A percentile compares a stretch with the other conserved stretches of the same genome.
phyloP scores from a whole-genome alignment of 2,329 filamentous ascomycete genomes.

The Aplosporella prunicola region DNA sequence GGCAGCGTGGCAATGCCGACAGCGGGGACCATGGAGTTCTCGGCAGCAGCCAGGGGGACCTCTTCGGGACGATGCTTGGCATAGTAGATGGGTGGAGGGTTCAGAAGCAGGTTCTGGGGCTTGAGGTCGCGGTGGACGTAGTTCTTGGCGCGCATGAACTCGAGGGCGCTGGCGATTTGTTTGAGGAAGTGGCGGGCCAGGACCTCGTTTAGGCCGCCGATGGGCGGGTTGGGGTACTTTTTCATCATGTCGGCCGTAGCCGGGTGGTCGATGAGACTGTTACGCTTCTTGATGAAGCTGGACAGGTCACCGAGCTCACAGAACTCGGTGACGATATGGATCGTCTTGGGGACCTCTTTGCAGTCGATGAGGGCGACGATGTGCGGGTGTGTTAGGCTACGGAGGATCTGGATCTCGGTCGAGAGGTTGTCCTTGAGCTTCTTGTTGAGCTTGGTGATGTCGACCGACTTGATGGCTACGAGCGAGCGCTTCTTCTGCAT shows the following conservation, averaged over 20 bases:
- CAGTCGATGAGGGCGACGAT: constrained; percentile 95
- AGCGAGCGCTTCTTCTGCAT: constrained; percentile 64
- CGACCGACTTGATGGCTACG: constrained; percentile 95
- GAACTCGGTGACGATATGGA: constrained; percentile 98
- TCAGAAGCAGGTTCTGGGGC: constrained; percentile 86
- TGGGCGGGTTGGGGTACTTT: constrained; percentile 78
- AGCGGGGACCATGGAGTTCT: constrained; percentile 70
- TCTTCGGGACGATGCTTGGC: constrained; percentile 47
- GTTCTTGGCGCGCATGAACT: constrained; percentile 76
- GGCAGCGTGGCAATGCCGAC: constrained; percentile 76
- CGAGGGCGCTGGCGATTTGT: constrained; percentile 82
- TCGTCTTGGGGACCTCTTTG: constrained; percentile 74
- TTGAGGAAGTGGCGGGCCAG: constrained; percentile 92
- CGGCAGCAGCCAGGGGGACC: constrained; percentile 67
- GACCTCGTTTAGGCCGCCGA: constrained; percentile 91
- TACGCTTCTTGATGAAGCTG: constrained; percentile 89
- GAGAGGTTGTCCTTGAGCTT: constrained; percentile 96
- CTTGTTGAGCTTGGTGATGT: constrained; percentile 79
- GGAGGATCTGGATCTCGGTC: constrained; percentile 90
- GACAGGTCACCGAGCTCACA: constrained; percentile 92
- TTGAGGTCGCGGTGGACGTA: constrained; percentile 97
- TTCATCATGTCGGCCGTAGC: constrained; percentile 82
- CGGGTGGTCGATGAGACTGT: constrained; percentile 67
- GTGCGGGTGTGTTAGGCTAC: constrained; percentile 86
- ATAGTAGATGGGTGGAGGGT: constrained; percentile 68